Evolutionary conservation across 176 grass and related monocot species (phyloP).

Genomic region (Raddia guianensis): DNA sequence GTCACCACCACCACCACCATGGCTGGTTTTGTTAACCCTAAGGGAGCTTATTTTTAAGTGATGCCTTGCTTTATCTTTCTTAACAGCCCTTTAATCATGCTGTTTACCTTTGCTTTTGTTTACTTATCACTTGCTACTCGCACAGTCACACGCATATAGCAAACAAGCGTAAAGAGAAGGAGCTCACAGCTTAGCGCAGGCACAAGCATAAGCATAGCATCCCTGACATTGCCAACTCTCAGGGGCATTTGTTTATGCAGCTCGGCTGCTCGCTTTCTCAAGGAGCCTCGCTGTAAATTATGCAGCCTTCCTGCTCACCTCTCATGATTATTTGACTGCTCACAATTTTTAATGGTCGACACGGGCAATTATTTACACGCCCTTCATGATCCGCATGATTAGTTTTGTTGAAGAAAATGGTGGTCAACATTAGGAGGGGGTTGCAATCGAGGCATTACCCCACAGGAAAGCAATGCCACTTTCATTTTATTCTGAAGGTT

Average conservation of each 20-base stretch:
- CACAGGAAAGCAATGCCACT: slow-evolving; percentile 54
- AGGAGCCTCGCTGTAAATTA: slow-evolving; percentile 65
- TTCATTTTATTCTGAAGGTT: slow-evolving; percentile 18
- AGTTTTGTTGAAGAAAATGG: slow-evolving; percentile 55
- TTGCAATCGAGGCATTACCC: slow-evolving; percentile 46
- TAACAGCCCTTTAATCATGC: slow-evolving; percentile 72
- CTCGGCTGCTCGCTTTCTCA: slow-evolving; percentile 49
- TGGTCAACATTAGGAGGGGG: slow-evolving; percentile 57
- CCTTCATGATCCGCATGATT: slow-evolving; percentile 62
- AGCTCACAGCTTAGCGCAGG: slow-evolving; percentile 20
- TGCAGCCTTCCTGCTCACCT: slow-evolving; percentile 33
- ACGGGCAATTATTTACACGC: slow-evolving; percentile 68
- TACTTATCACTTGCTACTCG: slow-evolving; percentile 35
- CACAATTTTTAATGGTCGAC: slow-evolving; percentile 46
- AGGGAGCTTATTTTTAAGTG: slow-evolving; percentile 45
- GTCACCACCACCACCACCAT: slow-evolving; percentile 37
- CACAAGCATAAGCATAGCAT: slow-evolving; percentile 37
- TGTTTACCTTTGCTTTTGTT: slow-evolving; percentile 77
- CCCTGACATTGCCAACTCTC: slow-evolving; percentile 68
- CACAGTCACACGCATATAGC: background rate
- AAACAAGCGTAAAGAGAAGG: slow-evolving; percentile 49
- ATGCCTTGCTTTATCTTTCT: slow-evolving; percentile 49
- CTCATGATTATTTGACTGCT: slow-evolving; percentile 73
- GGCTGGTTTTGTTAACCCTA: slow-evolving; percentile 26
- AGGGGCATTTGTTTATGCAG: slow-evolving; percentile 53